Conservation (phyloP, 108 stramenopile species). For the Nitzschia sp. region DNA sequence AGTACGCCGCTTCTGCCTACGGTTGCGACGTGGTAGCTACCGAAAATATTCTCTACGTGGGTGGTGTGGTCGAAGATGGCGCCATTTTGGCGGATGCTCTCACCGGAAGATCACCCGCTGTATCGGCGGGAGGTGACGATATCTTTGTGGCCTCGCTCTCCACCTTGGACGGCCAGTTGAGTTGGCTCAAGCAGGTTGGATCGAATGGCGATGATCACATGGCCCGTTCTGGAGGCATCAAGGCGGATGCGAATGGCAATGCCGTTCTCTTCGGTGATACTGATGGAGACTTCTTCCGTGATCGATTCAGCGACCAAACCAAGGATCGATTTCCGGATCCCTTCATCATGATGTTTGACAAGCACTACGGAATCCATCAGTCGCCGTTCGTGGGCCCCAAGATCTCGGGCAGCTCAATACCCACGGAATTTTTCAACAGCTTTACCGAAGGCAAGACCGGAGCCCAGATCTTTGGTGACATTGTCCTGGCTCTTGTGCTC, state of each 20-base stretch:
- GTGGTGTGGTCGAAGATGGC: constrained; percentile 26
- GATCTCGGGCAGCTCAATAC: background rate
- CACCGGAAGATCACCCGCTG: background rate
- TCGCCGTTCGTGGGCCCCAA: background rate
- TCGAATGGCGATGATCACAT: constrained; percentile 40
- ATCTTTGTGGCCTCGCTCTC: constrained; percentile 28
- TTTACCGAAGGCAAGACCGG: background rate
- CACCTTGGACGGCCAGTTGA: constrained; percentile 24
- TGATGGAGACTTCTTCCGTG: constrained; percentile 34
- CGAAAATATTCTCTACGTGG: constrained; percentile 28
- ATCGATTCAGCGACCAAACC: background rate
- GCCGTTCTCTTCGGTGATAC: constrained; percentile 50
- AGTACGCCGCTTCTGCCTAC: constrained; percentile 8
- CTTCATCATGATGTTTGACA: constrained; percentile 26
- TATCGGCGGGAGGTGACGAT: constrained; percentile 23
- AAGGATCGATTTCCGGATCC: constrained; percentile 1
- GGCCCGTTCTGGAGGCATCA: constrained; percentile 36
- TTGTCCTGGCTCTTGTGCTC: constrained; percentile 7
- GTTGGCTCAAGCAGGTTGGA: constrained; percentile 43
- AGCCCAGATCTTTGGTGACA: background rate
- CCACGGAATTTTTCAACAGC: background rate
- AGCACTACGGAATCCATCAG: constrained; percentile 3
- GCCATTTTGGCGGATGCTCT: constrained; percentile 14
- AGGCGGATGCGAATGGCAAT: constrained; percentile 32
- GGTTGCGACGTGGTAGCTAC: constrained; percentile 18